Evolutionary conservation across 768 basidiomycete species (phyloP), one percentile per base, ranked within the genome.

Genomic region (Phylloporus arenicola): DNA sequence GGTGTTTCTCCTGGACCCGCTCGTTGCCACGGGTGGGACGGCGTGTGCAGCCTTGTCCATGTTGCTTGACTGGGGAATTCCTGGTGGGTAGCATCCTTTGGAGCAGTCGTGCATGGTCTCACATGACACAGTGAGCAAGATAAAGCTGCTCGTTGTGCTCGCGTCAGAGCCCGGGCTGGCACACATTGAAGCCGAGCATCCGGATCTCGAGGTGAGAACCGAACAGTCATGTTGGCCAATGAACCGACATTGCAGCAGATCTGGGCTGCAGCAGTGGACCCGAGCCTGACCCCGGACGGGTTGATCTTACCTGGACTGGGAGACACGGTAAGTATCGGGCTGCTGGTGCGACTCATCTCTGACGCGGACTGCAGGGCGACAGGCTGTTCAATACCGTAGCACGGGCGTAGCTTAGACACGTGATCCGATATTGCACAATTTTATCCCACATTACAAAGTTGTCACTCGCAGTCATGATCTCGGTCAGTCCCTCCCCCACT

Each of bases 1-100:
- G 35, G 83, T 92, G n/a, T 91, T 83, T 70, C 72, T 98, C 20
- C 75, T 97, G 27, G 95, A 98, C 58, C 95, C 95, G 16, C 71
- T 97, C 29, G 84, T 97, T 59, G 95, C 95, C 0, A 97, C 95
- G 3, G 95, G 93, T 45, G 89, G 92, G 11, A 97, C 95, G 4
- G 92, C 89, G 3, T 77, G 79, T 54, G 93, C 95, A 16, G 94
- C 94, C 9, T 65, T 97, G 48, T 62, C 78, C 45, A 97, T 96
- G 91, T 76, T 95, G 46, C 59, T 75, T 2, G 91, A 91, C 47
- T 91, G 88, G 89, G 88, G 89, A 25, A 76, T 90, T 57, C 74
- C 84, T 14, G 51, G 89, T 88, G 57, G 55, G 78, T 62, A 38
- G 31, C 31, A 24, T 12, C 40, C 27, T 12, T 38, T 31, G 25